Base-by-base conservation (phyloP, 805 yeast genomes). In the Candida lessepsii region DNA sequence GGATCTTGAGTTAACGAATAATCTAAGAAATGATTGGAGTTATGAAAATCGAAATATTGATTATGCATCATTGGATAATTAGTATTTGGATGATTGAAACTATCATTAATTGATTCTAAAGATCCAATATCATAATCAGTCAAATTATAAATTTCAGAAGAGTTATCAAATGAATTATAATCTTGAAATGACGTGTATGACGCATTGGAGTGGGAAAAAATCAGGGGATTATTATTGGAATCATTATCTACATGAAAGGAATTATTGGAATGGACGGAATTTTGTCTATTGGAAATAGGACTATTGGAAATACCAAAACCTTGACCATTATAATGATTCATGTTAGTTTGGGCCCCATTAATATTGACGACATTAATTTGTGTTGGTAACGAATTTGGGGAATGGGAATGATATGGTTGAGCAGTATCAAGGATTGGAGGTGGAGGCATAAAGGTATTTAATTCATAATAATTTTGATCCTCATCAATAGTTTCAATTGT, bases 81-180 rank as follows among this genome's bases (percentile, higher is more conserved):
- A 9, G 27, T 14, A 20, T 31, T 27, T 13, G 19, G 13, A 19
- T 34, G 2, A 25, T 35, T 35, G 11, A 47, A 29, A 8, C 52
- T 44, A 39, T 61, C 65, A 11, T 61, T 60, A 19, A 61, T 54
- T 9, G 57, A 51, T 16, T 61, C 65, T 24, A 59, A 49, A 2
- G 61, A 55, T 1, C 46, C 55, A 25, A 56, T 41, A 11, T 58
- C 62, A 34, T 56, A 54, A 27, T 58, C 62, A 17, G 45, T 44
- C 16, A 50, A 24, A 41, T 50, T 53, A 47, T 58, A 54, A 40
- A 60, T 46, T 37, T 55, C 47, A 9, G 49, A 36, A 13, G 35
- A 47, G 25, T 18, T 46, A 36, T 35, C 37, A 15, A 31, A 14
- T 13, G 41, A 32, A 30, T 30, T 37, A 6, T 13, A 29, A 37